Conservation (phyloP, 768 basidiomycete genomes). For the Hydnum rufescens region DNA sequence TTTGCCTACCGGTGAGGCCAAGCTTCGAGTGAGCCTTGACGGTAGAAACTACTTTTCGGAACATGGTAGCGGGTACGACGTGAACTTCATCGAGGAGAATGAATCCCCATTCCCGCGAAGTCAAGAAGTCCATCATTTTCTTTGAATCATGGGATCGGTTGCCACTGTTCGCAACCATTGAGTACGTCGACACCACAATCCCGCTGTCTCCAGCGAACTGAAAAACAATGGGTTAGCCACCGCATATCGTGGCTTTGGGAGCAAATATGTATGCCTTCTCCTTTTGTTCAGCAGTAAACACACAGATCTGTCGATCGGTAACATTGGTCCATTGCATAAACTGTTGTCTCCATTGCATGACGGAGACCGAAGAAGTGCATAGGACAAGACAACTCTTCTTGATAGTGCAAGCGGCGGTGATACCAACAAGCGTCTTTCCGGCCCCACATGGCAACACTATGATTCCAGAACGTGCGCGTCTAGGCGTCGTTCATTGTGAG, state of each 20-base stretch:
- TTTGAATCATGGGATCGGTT: slow-evolving; percentile 98
- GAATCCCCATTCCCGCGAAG: slow-evolving; percentile 98
- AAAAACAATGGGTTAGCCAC: not conserved
- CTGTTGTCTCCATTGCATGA: slow-evolving; percentile 98
- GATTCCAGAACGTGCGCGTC: slow-evolving; percentile 92
- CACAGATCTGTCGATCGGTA: slow-evolving; percentile 86
- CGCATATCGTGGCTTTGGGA: not conserved
- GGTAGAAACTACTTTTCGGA: slow-evolving; percentile 89
- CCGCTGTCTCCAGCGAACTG: slow-evolving; percentile 95
- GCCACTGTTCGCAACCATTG: slow-evolving; percentile 97
- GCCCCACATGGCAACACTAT: slow-evolving; percentile 97
- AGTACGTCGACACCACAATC: slow-evolving; percentile 96
- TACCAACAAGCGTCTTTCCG: slow-evolving; percentile 97
- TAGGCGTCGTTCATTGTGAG: slow-evolving; percentile 16
- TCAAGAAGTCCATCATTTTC: slow-evolving; percentile 99
- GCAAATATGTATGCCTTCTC: slow-evolving; percentile 45
- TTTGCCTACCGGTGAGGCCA: slow-evolving; percentile 64
- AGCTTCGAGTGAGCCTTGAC: slow-evolving; percentile 99
- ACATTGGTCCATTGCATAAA: slow-evolving; percentile 99
- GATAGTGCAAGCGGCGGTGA: slow-evolving; percentile 97
- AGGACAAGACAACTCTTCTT: slow-evolving; percentile 96
- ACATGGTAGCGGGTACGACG: slow-evolving; percentile 97
- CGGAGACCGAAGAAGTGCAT: slow-evolving; percentile 71
- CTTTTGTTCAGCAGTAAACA: slow-evolving; percentile 93
- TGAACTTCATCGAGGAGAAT: slow-evolving; percentile 96